These are phyloP conservation scores for Geotrichum carabidarum DNA, from an alignment of 1,139 yeast genomes.

Conservation along the genomic window DNA sequence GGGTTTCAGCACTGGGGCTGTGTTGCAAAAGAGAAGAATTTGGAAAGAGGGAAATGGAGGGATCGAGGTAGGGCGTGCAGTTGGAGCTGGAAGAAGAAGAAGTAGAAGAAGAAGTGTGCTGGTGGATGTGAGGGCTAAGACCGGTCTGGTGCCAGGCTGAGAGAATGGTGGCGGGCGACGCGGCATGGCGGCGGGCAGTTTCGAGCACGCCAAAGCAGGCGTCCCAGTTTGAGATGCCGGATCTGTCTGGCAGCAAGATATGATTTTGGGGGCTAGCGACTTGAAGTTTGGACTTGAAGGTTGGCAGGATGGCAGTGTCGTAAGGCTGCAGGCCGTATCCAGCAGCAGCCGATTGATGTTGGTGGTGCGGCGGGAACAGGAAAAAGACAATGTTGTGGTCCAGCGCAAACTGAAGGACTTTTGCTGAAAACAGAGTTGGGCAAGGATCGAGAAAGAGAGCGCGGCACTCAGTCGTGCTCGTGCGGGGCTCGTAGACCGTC, in stretches of 20 bases:
- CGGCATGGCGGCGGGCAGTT: neutral
- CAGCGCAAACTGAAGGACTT: constrained; percentile 10
- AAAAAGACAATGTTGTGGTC: constrained; percentile 6
- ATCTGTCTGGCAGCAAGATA: too few species aligned
- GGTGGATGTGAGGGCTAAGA: neutral
- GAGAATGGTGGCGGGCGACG: neutral
- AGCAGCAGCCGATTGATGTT: neutral
- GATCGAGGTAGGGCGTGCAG: too few species aligned
- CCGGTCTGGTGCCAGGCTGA: neutral
- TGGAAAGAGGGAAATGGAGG: too few species aligned
- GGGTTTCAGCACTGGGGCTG: too few species aligned
- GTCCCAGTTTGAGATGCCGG: neutral
- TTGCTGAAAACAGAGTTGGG: neutral
- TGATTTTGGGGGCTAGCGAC: too few species aligned
- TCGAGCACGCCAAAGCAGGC: neutral
- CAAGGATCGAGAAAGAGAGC: constrained; percentile 5
- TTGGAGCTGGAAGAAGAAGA: too few species aligned
- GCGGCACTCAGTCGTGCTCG: neutral
- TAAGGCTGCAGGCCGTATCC: constrained; percentile 1
- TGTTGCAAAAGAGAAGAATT: neutral
- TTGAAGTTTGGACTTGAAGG: neutral
- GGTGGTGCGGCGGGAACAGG: constrained; percentile 2
- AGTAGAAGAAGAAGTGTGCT: neutral
- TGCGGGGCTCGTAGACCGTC: constrained; percentile 3
- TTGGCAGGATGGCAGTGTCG: neutral